Evolutionary conservation across 1,139 yeast species (phyloP).

Genomic region (Yamadazyma buinensis): DNA sequence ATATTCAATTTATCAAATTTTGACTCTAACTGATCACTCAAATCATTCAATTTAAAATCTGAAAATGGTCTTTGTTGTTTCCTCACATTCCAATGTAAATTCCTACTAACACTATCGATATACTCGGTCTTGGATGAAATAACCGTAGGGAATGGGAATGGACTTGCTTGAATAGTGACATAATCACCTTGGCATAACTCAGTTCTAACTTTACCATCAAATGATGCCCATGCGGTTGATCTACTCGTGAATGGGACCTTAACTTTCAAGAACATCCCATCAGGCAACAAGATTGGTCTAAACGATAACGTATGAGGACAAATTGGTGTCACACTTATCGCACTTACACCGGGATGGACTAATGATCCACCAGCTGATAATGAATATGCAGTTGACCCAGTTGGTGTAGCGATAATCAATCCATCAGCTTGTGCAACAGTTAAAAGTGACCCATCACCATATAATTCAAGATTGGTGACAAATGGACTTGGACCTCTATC

Average conservation of each 20-base stretch:
- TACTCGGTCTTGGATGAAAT: constrained; percentile 72
- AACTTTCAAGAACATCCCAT: constrained; percentile 74
- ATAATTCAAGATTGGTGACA: constrained; percentile 76
- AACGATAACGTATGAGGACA: constrained; percentile 90
- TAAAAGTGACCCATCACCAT: constrained; percentile 74
- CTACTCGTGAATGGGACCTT: constrained; percentile 68
- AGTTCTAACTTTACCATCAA: constrained; percentile 78
- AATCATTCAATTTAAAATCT: constrained; percentile 14
- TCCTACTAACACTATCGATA: constrained; percentile 77
- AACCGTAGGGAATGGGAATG: constrained; percentile 84
- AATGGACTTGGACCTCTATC: constrained; percentile 90
- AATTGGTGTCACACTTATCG: constrained; percentile 85
- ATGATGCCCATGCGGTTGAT: constrained; percentile 86
- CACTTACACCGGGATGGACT: constrained; percentile 87
- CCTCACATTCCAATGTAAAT: constrained; percentile 82
- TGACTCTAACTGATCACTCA: constrained; percentile 12
- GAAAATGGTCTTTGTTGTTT: constrained; percentile 75
- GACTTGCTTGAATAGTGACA: constrained; percentile 72
- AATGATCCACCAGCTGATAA: constrained; percentile 84
- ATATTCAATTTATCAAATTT: constrained; percentile 16
- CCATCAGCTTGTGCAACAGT: constrained; percentile 94
- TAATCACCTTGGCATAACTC: constrained; percentile 72
- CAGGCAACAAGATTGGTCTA: constrained; percentile 83
- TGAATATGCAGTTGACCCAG: constrained; percentile 92
- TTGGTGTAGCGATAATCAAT: constrained; percentile 81